phyloP scores from a whole-genome alignment of 495 filamentous ascomycete genomes.

The Elasticomyces elasticus region DNA sequence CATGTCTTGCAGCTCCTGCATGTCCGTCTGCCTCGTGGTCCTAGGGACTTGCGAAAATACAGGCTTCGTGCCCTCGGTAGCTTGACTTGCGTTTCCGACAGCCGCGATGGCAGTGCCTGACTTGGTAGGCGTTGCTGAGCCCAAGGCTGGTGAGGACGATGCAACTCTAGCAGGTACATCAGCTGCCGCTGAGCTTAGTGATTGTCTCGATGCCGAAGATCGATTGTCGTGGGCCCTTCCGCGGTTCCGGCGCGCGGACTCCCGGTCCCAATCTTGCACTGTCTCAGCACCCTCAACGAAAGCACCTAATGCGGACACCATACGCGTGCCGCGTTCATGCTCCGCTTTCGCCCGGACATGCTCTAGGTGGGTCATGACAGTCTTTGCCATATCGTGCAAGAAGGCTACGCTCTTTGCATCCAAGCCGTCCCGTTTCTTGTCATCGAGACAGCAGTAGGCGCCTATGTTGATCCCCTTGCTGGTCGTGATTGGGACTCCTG shows the following conservation, averaged over 20 bases:
- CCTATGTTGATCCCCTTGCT: conserved; percentile 20
- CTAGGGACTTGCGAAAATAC: background rate
- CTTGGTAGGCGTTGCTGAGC: background rate
- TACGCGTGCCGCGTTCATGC: conserved; percentile 6
- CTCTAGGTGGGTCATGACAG: conserved; percentile 17
- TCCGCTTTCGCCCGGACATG: conserved; percentile 5
- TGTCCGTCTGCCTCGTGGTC: background rate
- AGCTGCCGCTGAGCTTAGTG: background rate
- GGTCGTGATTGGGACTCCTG: conserved; percentile 20
- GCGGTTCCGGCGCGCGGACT: background rate
- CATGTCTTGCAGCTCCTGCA: conserved; percentile 1
- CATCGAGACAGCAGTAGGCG: conserved; percentile 21
- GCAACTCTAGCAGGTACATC: background rate
- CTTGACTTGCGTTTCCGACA: too few relatives aligned
- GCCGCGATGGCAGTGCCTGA: background rate
- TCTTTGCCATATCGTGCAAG: conserved; percentile 30
- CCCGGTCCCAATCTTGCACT: conserved; percentile 1
- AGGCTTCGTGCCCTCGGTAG: background rate
- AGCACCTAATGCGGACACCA: conserved; percentile 11
- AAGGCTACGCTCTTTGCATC: conserved; percentile 29
- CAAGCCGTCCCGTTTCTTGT: conserved; percentile 22
- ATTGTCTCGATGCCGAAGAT: background rate
- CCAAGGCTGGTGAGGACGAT: background rate
- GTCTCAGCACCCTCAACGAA: conserved; percentile 12
- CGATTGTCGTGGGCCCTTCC: background rate